A percentile compares a stretch with the other conserved stretches of the same genome.
Conservation (phyloP, 179 eudicot species). For the Nepenthes alata region DNA sequence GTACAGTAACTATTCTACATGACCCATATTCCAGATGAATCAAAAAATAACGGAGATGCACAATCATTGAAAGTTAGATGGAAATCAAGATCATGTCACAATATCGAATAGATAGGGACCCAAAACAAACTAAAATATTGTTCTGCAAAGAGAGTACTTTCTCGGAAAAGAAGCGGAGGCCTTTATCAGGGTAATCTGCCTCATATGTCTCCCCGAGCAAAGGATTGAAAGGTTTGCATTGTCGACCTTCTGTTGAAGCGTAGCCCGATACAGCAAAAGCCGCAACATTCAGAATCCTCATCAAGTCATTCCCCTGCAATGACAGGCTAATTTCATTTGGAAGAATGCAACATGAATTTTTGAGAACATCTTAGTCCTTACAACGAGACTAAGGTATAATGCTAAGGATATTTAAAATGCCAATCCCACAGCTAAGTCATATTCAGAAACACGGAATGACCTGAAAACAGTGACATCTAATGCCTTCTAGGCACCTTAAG, state of each 20-base stretch:
- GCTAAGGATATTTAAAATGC: too few relatives aligned
- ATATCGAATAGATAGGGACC: background rate
- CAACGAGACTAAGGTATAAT: too few relatives aligned
- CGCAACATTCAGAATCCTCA: conserved; percentile 85
- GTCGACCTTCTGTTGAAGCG: conserved; percentile 98
- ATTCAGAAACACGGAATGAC: too few relatives aligned
- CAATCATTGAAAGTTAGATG: background rate
- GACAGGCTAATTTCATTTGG: conserved; percentile 3
- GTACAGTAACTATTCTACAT: background rate
- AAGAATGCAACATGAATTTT: too few relatives aligned
- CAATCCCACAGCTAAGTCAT: too few relatives aligned
- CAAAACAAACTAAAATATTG: background rate
- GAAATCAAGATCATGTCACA: background rate
- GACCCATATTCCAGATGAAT: conserved; percentile 5
- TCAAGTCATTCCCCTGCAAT: conserved; percentile 81
- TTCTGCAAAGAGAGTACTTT: conserved; percentile 36
- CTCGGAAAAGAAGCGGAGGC: conserved; percentile 92
- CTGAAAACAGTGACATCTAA: too few relatives aligned
- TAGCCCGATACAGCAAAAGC: conserved; percentile 97
- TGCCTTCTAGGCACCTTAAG: too few relatives aligned
- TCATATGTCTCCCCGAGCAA: conserved; percentile 97
- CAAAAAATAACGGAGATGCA: conserved; percentile 1
- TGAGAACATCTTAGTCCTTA: too few relatives aligned
- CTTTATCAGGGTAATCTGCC: conserved; percentile 96
- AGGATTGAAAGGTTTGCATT: conserved; percentile 98